A percentile compares a stretch with the other conserved stretches of the same genome.
Evolutionary conservation across 306 rosid genomes (phyloP).

Genomic region (Carpinus fangiana): DNA sequence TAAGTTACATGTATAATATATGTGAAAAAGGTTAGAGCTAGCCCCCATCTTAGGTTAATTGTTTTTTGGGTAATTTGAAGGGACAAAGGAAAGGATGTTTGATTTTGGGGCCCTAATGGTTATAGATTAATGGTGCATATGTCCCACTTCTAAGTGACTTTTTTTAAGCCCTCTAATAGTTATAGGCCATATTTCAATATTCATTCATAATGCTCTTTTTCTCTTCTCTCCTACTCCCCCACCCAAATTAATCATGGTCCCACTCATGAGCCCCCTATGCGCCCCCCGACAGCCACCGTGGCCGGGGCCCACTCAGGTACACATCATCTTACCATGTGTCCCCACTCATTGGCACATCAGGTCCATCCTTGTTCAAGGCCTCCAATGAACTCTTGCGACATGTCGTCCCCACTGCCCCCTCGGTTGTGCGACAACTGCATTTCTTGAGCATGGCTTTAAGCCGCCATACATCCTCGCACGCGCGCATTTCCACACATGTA

Average conservation of each 20-base stretch:
- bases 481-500: slow-evolving; percentile 49
- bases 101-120: neutral
- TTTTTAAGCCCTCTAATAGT: slow-evolving; percentile 1
- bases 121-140: neutral
- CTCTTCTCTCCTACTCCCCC: slow-evolving; percentile 11
- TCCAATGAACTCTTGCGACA: slow-evolving; percentile 46
- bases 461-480: slow-evolving; percentile 76
- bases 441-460: slow-evolving; percentile 44
- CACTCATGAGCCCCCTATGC: slow-evolving; percentile 50
- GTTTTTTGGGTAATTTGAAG: neutral
- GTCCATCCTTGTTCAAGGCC: slow-evolving; percentile 42
- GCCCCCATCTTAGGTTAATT: slow-evolving; percentile 18
- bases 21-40: slow-evolving; percentile 31
- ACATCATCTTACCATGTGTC: slow-evolving; percentile 71
- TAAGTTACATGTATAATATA: slow-evolving; percentile 2
- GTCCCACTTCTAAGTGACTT: slow-evolving; percentile 24
- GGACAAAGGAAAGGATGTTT: slow-evolving; percentile 16
- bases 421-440: slow-evolving; percentile 47
- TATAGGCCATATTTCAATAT: too few species aligned
- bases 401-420: slow-evolving; percentile 55
- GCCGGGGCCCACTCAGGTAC: slow-evolving; percentile 49
- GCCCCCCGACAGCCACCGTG: slow-evolving; percentile 73
- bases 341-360: slow-evolving; percentile 62
- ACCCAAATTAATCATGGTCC: slow-evolving; percentile 50
- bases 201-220: too few species aligned